Conservation (phyloP, 345 rosid genomes). For the Citrus maxima region DNA sequence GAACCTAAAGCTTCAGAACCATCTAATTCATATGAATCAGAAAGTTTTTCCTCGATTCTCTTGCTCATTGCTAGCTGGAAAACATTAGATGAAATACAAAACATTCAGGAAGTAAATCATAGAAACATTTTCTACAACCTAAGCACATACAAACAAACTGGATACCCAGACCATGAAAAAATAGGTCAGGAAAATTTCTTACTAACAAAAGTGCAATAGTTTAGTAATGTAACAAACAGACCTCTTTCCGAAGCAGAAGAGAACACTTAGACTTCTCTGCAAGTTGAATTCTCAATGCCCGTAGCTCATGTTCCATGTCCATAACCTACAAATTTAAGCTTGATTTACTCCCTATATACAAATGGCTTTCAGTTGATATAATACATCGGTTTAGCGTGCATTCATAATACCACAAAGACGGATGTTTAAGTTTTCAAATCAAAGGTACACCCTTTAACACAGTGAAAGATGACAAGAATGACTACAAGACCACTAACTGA, state of each 20-base stretch:
- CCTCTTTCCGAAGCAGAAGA: constrained; percentile 75
- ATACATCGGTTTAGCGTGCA: background rate
- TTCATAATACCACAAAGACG: background rate
- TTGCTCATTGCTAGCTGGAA: constrained; percentile 69
- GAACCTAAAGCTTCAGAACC: constrained; percentile 90
- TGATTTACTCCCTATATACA: constrained; percentile 4
- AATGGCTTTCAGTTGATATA: background rate
- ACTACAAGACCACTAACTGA: background rate
- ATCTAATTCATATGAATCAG: constrained; percentile 64
- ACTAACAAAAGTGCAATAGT: background rate
- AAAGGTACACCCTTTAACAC: background rate
- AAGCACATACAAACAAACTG: background rate
- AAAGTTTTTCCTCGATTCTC: constrained; percentile 45
- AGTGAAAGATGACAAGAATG: background rate
- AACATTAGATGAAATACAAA: background rate
- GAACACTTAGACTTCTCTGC: constrained; percentile 74
- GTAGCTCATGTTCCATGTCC: constrained; percentile 94
- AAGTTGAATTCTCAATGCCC: constrained; percentile 76
- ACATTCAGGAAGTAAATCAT: constrained; percentile 9
- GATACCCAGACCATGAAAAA: background rate
- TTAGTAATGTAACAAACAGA: constrained; percentile 11
- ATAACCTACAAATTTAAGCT: constrained; percentile 51
- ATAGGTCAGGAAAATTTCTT: background rate
- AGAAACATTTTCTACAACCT: constrained; percentile 6
- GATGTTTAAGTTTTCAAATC: background rate